Evolutionary conservation across 306 rosid species (phyloP).

Genomic region (Pyrus betulifolia): DNA sequence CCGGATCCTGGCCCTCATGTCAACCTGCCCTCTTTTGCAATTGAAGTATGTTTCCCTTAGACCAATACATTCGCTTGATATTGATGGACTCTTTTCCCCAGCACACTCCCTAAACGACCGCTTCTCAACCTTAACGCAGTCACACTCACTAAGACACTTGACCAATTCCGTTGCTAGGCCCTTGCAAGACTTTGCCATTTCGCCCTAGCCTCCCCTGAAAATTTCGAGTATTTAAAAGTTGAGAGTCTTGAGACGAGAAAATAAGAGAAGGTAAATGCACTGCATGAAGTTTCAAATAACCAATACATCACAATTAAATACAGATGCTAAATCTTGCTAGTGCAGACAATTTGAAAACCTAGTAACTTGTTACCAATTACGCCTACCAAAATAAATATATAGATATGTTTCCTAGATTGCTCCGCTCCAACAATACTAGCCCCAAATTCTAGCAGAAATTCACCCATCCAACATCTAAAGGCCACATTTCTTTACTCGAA

Average conservation of each 20-base stretch:
- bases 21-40: constrained; percentile 97
- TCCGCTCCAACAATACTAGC: too few species aligned
- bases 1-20: constrained; percentile 48
- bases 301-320: not conserved
- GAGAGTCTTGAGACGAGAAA: not conserved
- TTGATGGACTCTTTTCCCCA: constrained; percentile 82
- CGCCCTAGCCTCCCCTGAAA: constrained; percentile 12
- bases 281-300: too few species aligned
- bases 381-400: too few species aligned
- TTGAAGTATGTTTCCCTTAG: constrained; percentile 94
- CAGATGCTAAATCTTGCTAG: not conserved
- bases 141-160: constrained; percentile 88
- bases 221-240: not conserved
- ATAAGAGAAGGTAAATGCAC: not conserved
- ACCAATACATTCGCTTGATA: constrained; percentile 83
- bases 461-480: too few species aligned
- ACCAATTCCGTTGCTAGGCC: constrained; percentile 80
- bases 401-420: too few species aligned
- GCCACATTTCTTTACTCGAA: too few species aligned
- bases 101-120: constrained; percentile 63
- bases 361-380: too few species aligned
- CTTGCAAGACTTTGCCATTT: constrained; percentile 93
- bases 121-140: constrained; percentile 83
- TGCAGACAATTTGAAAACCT: too few species aligned
- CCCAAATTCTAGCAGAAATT: too few species aligned